Evolutionary conservation across 2,329 filamentous ascomycete genomes (phyloP), one percentile per base, ranked within the genome.

Genomic region (Sporothrix pallida): DNA sequence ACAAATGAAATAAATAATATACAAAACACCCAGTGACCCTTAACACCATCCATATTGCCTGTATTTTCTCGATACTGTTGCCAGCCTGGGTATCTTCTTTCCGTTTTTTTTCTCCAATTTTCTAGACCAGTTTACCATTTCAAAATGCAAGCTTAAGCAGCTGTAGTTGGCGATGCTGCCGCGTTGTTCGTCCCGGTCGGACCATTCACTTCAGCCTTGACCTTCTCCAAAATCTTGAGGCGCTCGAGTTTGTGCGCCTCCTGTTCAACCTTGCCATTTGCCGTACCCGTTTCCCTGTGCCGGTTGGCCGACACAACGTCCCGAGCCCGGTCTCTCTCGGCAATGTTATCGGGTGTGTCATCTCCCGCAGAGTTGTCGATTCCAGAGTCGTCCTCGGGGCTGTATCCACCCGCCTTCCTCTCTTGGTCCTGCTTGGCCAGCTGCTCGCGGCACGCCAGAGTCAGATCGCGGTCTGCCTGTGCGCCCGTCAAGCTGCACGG

Each of bases 401-500:
- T 37, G 7, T 37, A 37, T 37, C 20, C 20, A 8, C n/a, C 13
- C n/a, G 9, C n/a, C n/a, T 54, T 54, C 17, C n/a, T 20, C 6
- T 54, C 17, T 20, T 23, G 52, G 20, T 20, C 17, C 56, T 44
- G 46, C 48, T 60, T 23, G 5, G 60, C 20, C 67, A 75, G 62
- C 67, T 73, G 56, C 23, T 67, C 31, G 46, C 63, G 70, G 37
- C 56, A 48, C 12, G 31, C 54, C 31, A 8, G 5, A 17, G 63
- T 69, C 5, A 70, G 63, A 50, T 68, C 31, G 42, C 42, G 7
- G n/a, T 56, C 37, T 37, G 7, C 31, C 42, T 31, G 9, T 1
- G 23, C 2, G 13, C 52, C 26, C 75, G 65, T 44, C 26, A 62
- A 50, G 54, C 44, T 31, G 56, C 60, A 70, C 56, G 62, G 68